Evolutionary conservation across 2,329 filamentous ascomycete species (phyloP).

Genomic region (Arthrobotrys sinensis): DNA sequence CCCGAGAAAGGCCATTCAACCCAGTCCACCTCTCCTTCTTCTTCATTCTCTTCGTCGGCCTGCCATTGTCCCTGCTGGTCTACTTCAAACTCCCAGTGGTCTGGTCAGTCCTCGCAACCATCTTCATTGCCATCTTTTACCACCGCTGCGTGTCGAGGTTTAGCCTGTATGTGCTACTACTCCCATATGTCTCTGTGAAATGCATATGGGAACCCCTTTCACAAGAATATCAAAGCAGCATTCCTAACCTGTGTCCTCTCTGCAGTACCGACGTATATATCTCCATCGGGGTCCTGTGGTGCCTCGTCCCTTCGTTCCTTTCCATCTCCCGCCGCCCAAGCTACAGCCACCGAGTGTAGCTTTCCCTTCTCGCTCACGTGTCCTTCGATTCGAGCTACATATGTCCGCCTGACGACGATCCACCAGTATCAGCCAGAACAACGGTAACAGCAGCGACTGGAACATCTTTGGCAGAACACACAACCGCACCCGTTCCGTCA

Average conservation of each 20-base stretch:
- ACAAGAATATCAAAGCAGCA: constrained; percentile 6
- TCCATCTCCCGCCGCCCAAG: constrained; percentile 30
- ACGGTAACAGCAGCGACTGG: constrained; percentile 53
- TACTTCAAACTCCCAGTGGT: constrained; percentile 34
- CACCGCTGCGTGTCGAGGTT: constrained; percentile 30
- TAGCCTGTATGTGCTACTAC: constrained; percentile 36
- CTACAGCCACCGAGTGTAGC: constrained; percentile 47
- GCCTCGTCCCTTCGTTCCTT: constrained; percentile 42
- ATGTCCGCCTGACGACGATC: constrained; percentile 58
- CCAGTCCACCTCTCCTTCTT: constrained; percentile 29
- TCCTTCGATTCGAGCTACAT: background rate
- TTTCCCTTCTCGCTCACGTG: constrained; percentile 4
- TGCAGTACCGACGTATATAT: constrained; percentile 55
- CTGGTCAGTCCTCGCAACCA: constrained; percentile 9
- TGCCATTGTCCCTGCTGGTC: constrained; percentile 33
- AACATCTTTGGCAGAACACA: constrained; percentile 55
- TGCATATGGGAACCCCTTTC: constrained; percentile 34
- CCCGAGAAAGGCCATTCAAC: constrained; percentile 36
- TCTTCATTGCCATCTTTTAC: constrained; percentile 27
- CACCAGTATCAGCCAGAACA: constrained; percentile 57
- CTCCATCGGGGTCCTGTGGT: constrained; percentile 44
- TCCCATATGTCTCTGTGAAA: background rate
- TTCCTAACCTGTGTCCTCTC: constrained; percentile 25
- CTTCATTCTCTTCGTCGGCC: constrained; percentile 33
- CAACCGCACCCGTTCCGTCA: constrained; percentile 52